Conservation (phyloP, 208 protist genomes). For the Angomonas deanei region DNA sequence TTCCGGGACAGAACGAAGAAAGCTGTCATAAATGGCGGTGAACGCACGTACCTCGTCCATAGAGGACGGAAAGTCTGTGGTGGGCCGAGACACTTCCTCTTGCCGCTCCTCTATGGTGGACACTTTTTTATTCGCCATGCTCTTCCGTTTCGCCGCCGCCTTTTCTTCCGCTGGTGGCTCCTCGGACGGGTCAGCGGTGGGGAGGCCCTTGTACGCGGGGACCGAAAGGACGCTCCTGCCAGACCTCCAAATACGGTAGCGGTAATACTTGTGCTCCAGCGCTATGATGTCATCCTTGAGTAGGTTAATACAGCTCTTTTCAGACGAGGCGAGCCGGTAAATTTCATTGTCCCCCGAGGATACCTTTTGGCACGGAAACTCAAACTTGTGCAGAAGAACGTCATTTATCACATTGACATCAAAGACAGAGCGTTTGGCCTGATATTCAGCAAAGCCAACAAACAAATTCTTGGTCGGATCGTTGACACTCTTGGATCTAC, state of each 20-base stretch:
- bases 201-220: constrained; percentile 28
- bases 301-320: constrained; percentile 18
- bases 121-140: neutral
- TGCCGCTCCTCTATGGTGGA: neutral
- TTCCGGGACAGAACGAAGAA: neutral
- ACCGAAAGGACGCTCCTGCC: constrained; percentile 19
- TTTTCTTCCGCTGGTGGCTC: constrained; percentile 6
- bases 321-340: constrained; percentile 13
- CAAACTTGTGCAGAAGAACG: neutral
- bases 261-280: constrained; percentile 17
- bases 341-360: neutral
- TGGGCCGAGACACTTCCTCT: neutral
- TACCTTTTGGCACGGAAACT: neutral
- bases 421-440: neutral
- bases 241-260: constrained; percentile 23
- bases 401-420: neutral
- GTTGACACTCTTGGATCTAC: neutral
- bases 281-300: constrained; percentile 17
- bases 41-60: constrained; percentile 20
- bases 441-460: neutral
- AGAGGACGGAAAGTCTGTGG: neutral
- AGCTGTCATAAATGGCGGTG: neutral
- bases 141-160: constrained; percentile 3
- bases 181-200: constrained; percentile 19
- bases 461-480: neutral